Evolutionary conservation across 1,284 basidiomycete species (phyloP), one percentile per base, ranked within the genome.

Genomic region (Apiotrichum sp.): DNA sequence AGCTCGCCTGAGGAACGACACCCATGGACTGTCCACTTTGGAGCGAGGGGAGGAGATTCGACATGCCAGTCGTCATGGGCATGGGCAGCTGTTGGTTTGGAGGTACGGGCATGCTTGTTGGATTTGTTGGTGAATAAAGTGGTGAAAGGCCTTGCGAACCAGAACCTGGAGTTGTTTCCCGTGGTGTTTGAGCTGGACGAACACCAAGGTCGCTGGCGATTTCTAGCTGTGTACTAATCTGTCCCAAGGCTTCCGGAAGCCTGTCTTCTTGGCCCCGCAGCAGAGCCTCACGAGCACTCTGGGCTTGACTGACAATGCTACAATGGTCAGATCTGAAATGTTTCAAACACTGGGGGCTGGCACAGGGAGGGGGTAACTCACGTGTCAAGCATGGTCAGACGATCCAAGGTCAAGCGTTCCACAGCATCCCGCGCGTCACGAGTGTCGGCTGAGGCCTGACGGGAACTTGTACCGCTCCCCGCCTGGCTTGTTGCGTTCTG

Each of bases 161-260:
- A 4, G 57, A 57, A 36, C 48, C 56, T 1, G 61, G 61, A 3
- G 62, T 58, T 1, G 57, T 56, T 36, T 72, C 69, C 50, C 67
- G 62, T 1, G 65, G 68, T 6, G 71, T 70, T 1, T 55, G 59
- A 8, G 61, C 59, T 2, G 71, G 68, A 11, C 63, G 67, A 8
- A 70, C 65, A 3, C 70, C 70, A 4, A 74, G 58, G 51, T 74
- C 70, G 47, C 61, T 65, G 8, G 70, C 71, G 29, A 65, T 59
- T 22, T 74, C 72, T 3, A 74, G 66, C 43, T 74, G 69, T 41
- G 62, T 65, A 44, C 65, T 70, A 54, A 74, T 57, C 34, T 70
- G 61, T 22, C 67, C 66, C 1, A 74, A 62, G 34, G 65, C 71
- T 10, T 67, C 63, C 3, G 69, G 70, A 0, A 70, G 62, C 31